Evolutionary conservation across 306 rosid species (phyloP).

Genomic region (Hippophae rhamnoides): DNA sequence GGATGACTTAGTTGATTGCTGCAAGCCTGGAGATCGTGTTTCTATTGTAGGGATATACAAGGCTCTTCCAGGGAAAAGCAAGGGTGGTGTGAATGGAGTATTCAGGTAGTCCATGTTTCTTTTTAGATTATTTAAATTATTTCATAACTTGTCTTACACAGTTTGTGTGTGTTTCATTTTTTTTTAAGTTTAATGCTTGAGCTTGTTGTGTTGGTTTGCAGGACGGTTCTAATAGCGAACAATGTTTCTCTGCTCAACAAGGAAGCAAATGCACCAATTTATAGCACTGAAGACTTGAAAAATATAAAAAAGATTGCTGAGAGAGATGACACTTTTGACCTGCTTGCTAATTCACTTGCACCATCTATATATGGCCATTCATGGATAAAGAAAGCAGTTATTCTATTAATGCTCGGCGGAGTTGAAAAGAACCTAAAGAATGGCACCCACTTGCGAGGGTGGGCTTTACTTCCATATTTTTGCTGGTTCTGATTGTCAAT

Average conservation of each 20-base stretch:
- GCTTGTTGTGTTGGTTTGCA: conserved; percentile 25
- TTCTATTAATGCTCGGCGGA: conserved; percentile 88
- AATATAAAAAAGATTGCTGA: conserved; percentile 74
- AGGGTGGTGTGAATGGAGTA: conserved; percentile 90
- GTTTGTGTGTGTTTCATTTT: neutral
- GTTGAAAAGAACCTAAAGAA: conserved; percentile 94
- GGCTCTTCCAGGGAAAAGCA: conserved; percentile 85
- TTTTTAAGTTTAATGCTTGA: conserved; percentile 12
- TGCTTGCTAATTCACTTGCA: conserved; percentile 90
- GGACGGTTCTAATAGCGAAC: conserved; percentile 91
- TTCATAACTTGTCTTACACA: conserved; percentile 5
- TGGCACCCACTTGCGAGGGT: conserved; percentile 98
- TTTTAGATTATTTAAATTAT: conserved; percentile 5
- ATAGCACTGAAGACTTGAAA: conserved; percentile 65
- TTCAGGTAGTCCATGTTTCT: conserved; percentile 54
- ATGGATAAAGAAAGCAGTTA: conserved; percentile 95
- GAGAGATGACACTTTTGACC: conserved; percentile 80
- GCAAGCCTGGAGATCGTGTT: conserved; percentile 99
- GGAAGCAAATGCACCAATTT: conserved; percentile 93
- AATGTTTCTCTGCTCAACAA: conserved; percentile 86
- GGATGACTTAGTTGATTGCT: conserved; percentile 90
- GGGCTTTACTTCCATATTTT: conserved; percentile 24
- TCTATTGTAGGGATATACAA: conserved; percentile 82
- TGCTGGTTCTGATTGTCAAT: conserved; percentile 10
- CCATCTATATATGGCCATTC: conserved; percentile 96